Evolutionary conservation across 2,329 filamentous ascomycete genomes (phyloP).

Genomic region (Bipolaris bicolor): DNA sequence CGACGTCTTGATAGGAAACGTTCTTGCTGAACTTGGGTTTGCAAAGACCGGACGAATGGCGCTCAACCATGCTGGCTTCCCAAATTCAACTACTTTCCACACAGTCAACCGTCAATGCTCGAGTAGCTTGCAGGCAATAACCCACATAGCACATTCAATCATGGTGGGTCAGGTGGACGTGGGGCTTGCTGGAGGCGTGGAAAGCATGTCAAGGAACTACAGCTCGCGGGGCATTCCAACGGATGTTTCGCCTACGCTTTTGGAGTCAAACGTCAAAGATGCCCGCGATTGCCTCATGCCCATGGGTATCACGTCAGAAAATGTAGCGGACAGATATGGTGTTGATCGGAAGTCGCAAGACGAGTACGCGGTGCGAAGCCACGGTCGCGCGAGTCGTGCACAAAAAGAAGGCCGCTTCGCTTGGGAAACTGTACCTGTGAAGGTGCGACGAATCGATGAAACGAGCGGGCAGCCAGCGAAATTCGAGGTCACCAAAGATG

Average conservation of each 20-base stretch:
- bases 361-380: constrained; percentile 83
- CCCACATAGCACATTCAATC: constrained; percentile 91
- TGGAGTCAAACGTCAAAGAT: constrained; percentile 75
- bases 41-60: constrained; percentile 91
- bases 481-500: constrained; percentile 81
- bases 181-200: constrained; percentile 85
- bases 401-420: constrained; percentile 89
- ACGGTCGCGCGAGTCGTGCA: constrained; percentile 81
- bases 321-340: constrained; percentile 86
- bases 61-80: constrained; percentile 86
- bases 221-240: constrained; percentile 73
- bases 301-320: constrained; percentile 99
- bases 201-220: constrained; percentile 91
- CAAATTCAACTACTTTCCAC: constrained; percentile 81
- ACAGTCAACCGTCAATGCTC: constrained; percentile 96
- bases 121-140: constrained; percentile 90
- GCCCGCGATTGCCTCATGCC: constrained; percentile 85
- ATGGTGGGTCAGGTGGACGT: constrained; percentile 78
- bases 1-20: constrained; percentile 66
- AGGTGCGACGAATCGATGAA: constrained; percentile 73
- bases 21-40: constrained; percentile 79
- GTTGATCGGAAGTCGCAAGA: constrained; percentile 82
- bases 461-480: constrained; percentile 72
- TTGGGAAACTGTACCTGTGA: constrained; percentile 91
- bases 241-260: constrained; percentile 74